Conservation (phyloP, 129 eudicot species). For the Pulicaria dysenterica region DNA sequence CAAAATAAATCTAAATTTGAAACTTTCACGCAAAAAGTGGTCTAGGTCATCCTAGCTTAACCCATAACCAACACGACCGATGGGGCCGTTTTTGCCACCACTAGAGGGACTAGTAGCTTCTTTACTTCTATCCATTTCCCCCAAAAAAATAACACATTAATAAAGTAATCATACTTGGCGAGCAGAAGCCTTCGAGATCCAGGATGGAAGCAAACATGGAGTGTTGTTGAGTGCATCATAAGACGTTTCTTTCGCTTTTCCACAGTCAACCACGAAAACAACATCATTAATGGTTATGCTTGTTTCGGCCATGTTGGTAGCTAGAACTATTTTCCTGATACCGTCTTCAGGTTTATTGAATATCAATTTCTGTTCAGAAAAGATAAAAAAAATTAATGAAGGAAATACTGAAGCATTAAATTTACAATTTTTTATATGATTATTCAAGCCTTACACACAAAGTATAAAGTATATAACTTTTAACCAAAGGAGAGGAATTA, state of each 20-base stretch:
- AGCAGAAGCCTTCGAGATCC: conserved; percentile 99
- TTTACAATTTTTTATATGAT: too few relatives aligned
- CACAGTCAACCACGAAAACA: conserved; percentile 96
- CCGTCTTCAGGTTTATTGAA: conserved; percentile 93
- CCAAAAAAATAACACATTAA: background rate
- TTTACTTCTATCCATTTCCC: background rate
- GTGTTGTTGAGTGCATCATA: conserved; percentile 97
- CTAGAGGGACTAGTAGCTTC: background rate
- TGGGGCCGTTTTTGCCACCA: too few relatives aligned
- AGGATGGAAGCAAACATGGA: conserved; percentile 96
- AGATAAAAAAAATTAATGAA: background rate
- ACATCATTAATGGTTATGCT: conserved; percentile 97
- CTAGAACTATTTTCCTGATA: conserved; percentile 87
- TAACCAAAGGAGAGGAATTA: too few relatives aligned
- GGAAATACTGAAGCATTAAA: conserved; percentile 4
- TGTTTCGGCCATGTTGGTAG: conserved; percentile 99
- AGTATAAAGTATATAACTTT: too few relatives aligned
- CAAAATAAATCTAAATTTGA: too few relatives aligned
- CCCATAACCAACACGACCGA: too few relatives aligned
- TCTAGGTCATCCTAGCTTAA: too few relatives aligned
- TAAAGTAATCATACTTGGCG: conserved; percentile 60
- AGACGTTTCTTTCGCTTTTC: conserved; percentile 97
- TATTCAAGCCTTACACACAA: too few relatives aligned
- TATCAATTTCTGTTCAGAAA: conserved; percentile 66
- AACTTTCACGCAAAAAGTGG: too few relatives aligned